Base-by-base conservation (phyloP, 306 rosid species). In the Sphenostylis stenocarpa region DNA sequence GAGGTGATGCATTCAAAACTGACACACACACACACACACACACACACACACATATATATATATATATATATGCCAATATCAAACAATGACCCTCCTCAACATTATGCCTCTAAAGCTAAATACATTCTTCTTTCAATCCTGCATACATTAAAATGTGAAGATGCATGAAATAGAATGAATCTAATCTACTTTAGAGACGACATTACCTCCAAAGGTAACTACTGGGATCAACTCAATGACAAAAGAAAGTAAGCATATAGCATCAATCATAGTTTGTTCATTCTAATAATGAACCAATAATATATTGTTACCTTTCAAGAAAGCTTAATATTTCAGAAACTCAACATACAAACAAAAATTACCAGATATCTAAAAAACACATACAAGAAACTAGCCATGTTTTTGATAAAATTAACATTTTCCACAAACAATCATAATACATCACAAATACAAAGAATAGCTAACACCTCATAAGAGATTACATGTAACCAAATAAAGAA, bases 91-190 rank as follows among this genome's bases (percentile, higher is more conserved):
- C 66, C 49, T 65, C 66, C 47, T 64, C 33, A 0, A 47, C 31
- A 65, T 57, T 62, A 45, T 65, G 77, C 79, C 28, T 34, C 82
- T 41, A 31, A 66, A 72, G 51, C n/a, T 53, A 73, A 49, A 49
- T 57, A 73, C 20, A 67, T 31, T 36, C 55, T 58, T 67, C 67
- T 44, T 31, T 69, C 49, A 44, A 41, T 72, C 45, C 45, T 65
- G 9, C 49, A 43, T 65, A 77, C 3, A 45, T 26, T 43, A 60
- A 26, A 66, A 75, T 64, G 64, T 70, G 69, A 47, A 57, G 67
- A 77, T 56, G 45, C 63, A 47, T 56, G 19, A 65, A 71, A 63
- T 64, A 64, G 41, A 67, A 76, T 56, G 57, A 72, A 49, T 24
- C 62, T 7, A 51, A 45, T 72, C 70, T 23, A 64, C 49, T 38